Evolutionary conservation across 2,329 filamentous ascomycete species (phyloP).

Genomic region (Thermothelomyces thermophilus): DNA sequence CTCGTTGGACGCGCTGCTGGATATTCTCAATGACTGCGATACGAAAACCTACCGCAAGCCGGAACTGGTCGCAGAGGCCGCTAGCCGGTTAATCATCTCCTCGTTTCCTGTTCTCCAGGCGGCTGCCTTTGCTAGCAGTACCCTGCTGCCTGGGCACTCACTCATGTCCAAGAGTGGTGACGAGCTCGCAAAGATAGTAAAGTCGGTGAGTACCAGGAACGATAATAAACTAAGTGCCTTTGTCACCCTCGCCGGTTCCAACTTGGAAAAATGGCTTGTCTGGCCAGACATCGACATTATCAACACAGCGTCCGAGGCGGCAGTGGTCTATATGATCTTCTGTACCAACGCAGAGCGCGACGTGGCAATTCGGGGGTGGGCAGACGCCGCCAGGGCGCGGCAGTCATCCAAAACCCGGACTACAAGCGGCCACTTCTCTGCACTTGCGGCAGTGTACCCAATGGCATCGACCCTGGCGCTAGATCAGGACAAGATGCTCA

Average conservation of each 20-base stretch:
- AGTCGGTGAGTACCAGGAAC: constrained; percentile 6
- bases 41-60: constrained; percentile 48
- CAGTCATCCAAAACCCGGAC: constrained; percentile 32
- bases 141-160: constrained; percentile 27
- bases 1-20: constrained; percentile 27
- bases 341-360: constrained; percentile 32
- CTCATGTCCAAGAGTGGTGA: constrained; percentile 16
- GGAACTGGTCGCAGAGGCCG: constrained; percentile 58
- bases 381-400: constrained; percentile 34
- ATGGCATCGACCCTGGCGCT: constrained; percentile 26
- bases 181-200: constrained; percentile 15
- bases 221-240: constrained; percentile 10
- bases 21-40: constrained; percentile 37
- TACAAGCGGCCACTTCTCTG: constrained; percentile 48
- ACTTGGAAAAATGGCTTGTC: constrained; percentile 42
- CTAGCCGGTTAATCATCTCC: constrained; percentile 51
- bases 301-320: constrained; percentile 44
- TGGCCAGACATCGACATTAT: constrained; percentile 46
- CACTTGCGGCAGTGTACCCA: constrained; percentile 45
- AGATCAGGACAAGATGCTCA: constrained; percentile 28
- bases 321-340: constrained; percentile 44
- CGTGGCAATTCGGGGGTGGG: constrained; percentile 42
- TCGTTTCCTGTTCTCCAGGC: constrained; percentile 42
- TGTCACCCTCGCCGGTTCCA: constrained; percentile 25
- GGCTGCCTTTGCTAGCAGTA: constrained; percentile 22